Percentiles rank a stretch among this genome's conserved stretches.
Evolutionary conservation across 2,329 filamentous ascomycete species (phyloP).

Genomic region (Ophiostoma ips): DNA sequence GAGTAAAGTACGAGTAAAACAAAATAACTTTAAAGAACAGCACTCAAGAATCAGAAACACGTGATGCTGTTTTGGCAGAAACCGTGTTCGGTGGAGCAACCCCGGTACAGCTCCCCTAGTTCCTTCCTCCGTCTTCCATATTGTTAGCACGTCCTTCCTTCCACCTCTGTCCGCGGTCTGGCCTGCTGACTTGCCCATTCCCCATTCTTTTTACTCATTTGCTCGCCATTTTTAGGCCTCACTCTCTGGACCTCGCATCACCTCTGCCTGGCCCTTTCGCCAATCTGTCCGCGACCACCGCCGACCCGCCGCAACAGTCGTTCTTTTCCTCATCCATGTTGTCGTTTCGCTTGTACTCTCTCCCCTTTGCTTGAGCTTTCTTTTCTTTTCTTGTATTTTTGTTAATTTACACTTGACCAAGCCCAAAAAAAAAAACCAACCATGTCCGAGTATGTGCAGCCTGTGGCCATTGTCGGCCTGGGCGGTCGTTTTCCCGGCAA

Average conservation of each 20-base stretch:
- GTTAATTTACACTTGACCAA: not conserved
- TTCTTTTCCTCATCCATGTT: not conserved
- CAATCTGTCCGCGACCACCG: not conserved
- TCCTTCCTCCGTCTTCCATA: no score
- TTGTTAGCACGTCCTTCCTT: no score
- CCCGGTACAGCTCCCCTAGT: no score
- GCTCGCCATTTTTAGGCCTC: not conserved
- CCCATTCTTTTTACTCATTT: not conserved
- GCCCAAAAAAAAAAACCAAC: no score
- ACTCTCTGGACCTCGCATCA: not conserved
- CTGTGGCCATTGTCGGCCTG: conserved; percentile 24
- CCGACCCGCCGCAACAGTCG: not conserved
- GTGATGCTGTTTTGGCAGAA: no score
- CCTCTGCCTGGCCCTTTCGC: not conserved
- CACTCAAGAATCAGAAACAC: no score
- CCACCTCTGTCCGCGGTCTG: no score
- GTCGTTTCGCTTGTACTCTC: not conserved
- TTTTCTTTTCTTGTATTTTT: not conserved
- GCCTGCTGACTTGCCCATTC: not conserved
- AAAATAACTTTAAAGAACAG: no score
- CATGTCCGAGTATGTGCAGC: conserved; percentile 15
- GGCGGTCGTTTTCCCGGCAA: conserved; percentile 25
- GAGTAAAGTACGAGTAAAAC: no score
- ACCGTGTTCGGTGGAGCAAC: no score
- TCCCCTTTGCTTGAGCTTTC: not conserved